Percentiles rank a stretch among this genome's conserved stretches.
phyloP scores from a whole-genome alignment of 2,329 filamentous ascomycete species.

The Aspergillus clavatus region DNA sequence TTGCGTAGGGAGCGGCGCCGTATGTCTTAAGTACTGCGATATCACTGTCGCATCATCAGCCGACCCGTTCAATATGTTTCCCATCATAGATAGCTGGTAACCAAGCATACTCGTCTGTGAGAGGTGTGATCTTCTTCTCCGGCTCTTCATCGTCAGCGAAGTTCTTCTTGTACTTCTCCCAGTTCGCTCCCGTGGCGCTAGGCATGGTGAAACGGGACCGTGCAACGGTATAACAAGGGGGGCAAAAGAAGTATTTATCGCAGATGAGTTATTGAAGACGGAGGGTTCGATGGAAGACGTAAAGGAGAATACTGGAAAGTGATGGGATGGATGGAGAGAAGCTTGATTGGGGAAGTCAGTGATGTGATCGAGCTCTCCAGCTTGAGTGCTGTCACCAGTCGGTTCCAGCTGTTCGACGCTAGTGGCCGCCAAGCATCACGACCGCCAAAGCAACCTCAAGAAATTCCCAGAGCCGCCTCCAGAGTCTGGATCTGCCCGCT shows the following conservation, averaged over 20 bases:
- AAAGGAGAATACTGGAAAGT: conserved; percentile 5
- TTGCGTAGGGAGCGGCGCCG: conserved; percentile 90
- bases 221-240: conserved; percentile 17
- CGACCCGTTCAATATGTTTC: background rate
- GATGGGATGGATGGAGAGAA: conserved; percentile 21
- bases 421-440: conserved; percentile 39
- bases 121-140: conserved; percentile 98
- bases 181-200: conserved; percentile 87
- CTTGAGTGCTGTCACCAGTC: conserved; percentile 12
- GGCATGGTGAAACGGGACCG: conserved; percentile 59
- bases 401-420: conserved; percentile 34
- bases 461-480: conserved; percentile 32
- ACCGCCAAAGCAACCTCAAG: conserved; percentile 37
- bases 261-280: background rate
- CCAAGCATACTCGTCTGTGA: conserved; percentile 81
- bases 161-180: conserved; percentile 99
- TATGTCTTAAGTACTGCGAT: conserved; percentile 99
- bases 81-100: background rate
- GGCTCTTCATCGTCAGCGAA: conserved; percentile 95
- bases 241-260: conserved; percentile 5
- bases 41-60: conserved; percentile 57
- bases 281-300: background rate
- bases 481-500: conserved; percentile 20
- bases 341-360: conserved; percentile 16
- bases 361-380: conserved; percentile 30